phyloP scores from a whole-genome alignment of 1,284 basidiomycete species.

The Ustilago lituana region DNA sequence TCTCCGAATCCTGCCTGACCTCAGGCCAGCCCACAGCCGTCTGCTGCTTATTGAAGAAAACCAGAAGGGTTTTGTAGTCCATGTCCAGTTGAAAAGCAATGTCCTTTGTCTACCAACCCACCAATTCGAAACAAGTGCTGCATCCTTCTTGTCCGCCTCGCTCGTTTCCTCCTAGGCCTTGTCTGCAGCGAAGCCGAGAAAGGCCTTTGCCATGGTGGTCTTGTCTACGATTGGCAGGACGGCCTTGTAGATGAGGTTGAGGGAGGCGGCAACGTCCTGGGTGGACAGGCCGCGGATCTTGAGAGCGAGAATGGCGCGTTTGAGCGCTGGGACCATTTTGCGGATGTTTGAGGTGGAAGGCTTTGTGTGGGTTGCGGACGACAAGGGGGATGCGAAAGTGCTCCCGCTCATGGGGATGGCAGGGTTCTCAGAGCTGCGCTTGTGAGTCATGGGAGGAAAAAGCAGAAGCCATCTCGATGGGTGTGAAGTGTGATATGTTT shows the following conservation, averaged over 20 bases:
- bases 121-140: conserved; percentile 16
- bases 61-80: conserved; percentile 25
- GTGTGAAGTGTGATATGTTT: background rate
- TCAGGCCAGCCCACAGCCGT: conserved; percentile 5
- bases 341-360: background rate
- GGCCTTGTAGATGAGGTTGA: conserved; percentile 20
- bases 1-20: conserved; percentile 7
- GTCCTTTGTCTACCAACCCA: conserved; percentile 13
- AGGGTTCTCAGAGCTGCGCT: conserved; percentile 3
- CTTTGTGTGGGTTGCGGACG: background rate
- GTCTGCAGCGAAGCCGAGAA: background rate
- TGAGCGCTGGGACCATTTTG: background rate
- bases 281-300: conserved; percentile 11
- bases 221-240: conserved; percentile 8
- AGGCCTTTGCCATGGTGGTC: conserved; percentile 3
- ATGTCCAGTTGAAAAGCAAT: conserved; percentile 21
- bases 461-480: conserved; percentile 8
- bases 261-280: conserved; percentile 9
- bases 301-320: conserved; percentile 13
- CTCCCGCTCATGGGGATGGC: background rate
- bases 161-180: background rate
- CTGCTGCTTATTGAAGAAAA: conserved; percentile 16
- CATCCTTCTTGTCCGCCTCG: conserved; percentile 13
- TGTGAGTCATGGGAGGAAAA: conserved; percentile 7
- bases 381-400: background rate